phyloP scores from a whole-genome alignment of 345 rosid species.

The Arabis alpina region DNA sequence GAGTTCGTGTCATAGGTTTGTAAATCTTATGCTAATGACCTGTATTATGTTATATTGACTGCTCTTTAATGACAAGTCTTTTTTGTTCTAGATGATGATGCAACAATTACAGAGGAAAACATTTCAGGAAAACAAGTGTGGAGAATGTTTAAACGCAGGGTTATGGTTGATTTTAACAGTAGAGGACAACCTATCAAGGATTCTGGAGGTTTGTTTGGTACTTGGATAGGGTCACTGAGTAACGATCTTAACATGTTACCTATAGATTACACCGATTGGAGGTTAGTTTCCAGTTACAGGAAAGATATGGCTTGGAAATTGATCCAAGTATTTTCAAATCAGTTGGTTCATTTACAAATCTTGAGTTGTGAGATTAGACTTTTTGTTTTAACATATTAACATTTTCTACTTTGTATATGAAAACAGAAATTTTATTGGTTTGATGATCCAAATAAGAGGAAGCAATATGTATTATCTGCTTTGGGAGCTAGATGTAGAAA shows the following conservation, averaged over 20 bases:
- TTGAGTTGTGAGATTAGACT: no score
- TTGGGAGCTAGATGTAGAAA: neutral
- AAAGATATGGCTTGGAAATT: neutral
- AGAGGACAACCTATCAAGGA: neutral
- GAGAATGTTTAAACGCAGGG: neutral
- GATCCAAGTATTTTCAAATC: neutral
- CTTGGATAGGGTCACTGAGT: neutral
- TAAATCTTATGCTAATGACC: neutral
- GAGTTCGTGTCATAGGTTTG: neutral
- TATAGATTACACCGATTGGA: neutral
- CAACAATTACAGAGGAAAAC: neutral
- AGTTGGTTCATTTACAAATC: no score
- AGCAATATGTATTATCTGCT: neutral
- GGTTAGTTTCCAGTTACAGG: neutral
- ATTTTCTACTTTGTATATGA: neutral
- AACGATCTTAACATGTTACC: neutral
- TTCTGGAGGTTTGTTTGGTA: neutral
- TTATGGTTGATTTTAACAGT: neutral
- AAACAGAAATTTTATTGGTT: neutral
- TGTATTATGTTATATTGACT: neutral
- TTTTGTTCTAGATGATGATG: neutral
- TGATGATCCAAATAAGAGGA: neutral
- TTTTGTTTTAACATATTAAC: no score
- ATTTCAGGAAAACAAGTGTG: constrained; percentile 1
- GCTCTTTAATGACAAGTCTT: neutral